Conservation (phyloP, 768 basidiomycete species). For the Phallus indusiatus region DNA sequence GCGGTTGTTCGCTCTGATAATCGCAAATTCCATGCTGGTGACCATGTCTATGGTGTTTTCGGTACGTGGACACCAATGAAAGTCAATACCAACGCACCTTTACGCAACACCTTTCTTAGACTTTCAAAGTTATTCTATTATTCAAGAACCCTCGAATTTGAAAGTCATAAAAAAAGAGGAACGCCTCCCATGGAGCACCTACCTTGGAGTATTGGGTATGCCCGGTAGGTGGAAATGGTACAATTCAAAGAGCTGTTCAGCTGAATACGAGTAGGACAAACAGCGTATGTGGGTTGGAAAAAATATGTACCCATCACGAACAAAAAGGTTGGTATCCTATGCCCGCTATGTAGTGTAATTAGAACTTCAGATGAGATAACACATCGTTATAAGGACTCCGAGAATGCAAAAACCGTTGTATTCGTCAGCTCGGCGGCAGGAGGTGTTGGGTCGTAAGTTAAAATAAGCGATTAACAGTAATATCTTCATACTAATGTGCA, state of each 20-base stretch:
- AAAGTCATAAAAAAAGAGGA: conserved; percentile 30
- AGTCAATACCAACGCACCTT: conserved; percentile 8
- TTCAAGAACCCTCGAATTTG: conserved; percentile 15
- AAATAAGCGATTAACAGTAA: background rate
- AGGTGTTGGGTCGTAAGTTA: background rate
- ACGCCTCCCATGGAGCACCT: conserved; percentile 38
- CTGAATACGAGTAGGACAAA: conserved; percentile 18
- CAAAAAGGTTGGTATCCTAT: conserved; percentile 27
- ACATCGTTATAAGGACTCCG: background rate
- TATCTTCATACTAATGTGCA: background rate
- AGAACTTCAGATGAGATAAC: background rate
- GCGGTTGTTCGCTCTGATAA: conserved; percentile 36
- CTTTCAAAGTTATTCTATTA: conserved; percentile 30
- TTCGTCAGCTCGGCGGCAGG: background rate
- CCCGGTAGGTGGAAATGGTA: conserved; percentile 10
- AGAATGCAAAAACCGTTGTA: background rate
- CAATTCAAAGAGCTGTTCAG: background rate
- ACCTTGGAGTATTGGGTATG: conserved; percentile 43
- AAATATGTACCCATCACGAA: conserved; percentile 21
- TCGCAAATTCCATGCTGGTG: conserved; percentile 25
- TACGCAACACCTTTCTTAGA: conserved; percentile 16
- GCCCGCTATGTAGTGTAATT: background rate
- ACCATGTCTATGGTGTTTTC: conserved; percentile 30
- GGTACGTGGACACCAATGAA: conserved; percentile 14
- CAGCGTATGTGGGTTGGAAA: conserved; percentile 33